Percentiles rank a stretch among this genome's conserved stretches.
phyloP scores from a whole-genome alignment of 2,329 filamentous ascomycete genomes.

The Endoconidiophora laricicola region DNA sequence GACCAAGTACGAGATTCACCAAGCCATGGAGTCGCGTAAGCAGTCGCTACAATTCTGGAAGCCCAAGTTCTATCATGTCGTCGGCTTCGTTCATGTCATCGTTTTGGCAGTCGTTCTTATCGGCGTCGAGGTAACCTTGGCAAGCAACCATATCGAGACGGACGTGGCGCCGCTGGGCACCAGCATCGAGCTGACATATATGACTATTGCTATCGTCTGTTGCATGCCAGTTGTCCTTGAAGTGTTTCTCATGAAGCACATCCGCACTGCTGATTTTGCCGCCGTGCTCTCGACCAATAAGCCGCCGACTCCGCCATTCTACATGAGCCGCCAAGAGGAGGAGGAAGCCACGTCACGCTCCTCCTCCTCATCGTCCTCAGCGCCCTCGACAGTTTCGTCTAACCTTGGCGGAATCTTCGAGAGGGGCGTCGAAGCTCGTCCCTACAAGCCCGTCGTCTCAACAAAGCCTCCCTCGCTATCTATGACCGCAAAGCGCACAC shows the following conservation, averaged over 20 bases:
- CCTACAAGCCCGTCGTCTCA: neutral
- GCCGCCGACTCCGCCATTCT: neutral
- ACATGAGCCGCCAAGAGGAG: neutral
- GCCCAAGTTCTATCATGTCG: neutral
- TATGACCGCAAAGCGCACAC: neutral
- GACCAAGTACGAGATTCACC: neutral
- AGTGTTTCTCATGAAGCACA: neutral
- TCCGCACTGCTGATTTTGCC: constrained; percentile 1
- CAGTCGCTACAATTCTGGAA: neutral
- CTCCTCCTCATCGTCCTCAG: neutral
- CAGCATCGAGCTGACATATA: neutral
- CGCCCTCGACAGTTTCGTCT: neutral
- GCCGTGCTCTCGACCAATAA: constrained; percentile 1
- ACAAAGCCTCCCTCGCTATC: neutral
- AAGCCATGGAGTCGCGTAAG: neutral
- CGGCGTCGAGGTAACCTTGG: neutral
- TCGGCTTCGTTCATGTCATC: neutral
- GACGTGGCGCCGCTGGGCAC: neutral
- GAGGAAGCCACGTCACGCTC: neutral
- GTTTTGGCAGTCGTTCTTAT: neutral
- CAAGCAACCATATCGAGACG: neutral
- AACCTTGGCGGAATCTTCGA: too few species aligned
- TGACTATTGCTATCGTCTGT: neutral
- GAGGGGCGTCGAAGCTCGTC: neutral
- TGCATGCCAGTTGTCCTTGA: neutral